These are phyloP conservation scores for Nicotiana obtusifolia DNA, from an alignment of 257 asterid species.

Conservation along the genomic window DNA sequence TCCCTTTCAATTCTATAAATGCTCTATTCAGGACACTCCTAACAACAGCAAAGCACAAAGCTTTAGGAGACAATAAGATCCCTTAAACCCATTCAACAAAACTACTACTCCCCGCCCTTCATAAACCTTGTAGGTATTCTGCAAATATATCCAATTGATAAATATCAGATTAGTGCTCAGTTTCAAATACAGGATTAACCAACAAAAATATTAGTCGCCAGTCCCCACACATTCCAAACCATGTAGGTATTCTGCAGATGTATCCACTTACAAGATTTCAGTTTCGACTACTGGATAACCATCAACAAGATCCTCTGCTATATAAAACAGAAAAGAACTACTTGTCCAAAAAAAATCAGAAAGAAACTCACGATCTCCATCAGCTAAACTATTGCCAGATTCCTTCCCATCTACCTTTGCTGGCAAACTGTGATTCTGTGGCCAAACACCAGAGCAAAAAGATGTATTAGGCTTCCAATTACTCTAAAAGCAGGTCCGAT, in stretches of 20 bases:
- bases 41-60: neutral
- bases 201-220: neutral
- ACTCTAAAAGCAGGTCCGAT: neutral
- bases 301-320: neutral
- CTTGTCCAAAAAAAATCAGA: neutral
- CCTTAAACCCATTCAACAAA: neutral
- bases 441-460: neutral
- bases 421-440: conserved; percentile 38
- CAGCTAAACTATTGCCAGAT: conserved; percentile 30
- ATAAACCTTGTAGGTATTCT: neutral
- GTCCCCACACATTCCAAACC: neutral
- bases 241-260: neutral
- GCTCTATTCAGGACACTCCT: neutral
- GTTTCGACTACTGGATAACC: neutral
- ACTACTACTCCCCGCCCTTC: neutral
- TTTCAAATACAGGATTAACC: neutral
- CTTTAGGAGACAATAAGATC: neutral
- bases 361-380: conserved; percentile 50
- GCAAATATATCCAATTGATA: neutral
- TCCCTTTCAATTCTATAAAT: neutral
- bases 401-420: conserved; percentile 31
- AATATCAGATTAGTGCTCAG: neutral
- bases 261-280: neutral
- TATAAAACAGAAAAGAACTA: neutral
- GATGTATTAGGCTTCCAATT: neutral